Conservation (phyloP, 345 rosid species). For the Trapa incisa region DNA sequence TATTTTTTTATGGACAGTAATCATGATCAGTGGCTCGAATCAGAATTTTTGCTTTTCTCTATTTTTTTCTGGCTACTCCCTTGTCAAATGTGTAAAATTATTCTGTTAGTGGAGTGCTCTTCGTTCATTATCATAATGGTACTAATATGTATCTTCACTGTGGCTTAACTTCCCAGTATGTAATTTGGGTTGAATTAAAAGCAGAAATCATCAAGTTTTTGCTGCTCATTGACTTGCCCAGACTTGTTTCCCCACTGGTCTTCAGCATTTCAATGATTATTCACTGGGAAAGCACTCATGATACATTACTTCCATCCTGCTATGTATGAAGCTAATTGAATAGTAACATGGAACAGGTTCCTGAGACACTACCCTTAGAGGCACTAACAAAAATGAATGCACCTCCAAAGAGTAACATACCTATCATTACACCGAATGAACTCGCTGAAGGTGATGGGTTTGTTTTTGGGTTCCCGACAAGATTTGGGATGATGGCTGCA, state of each 20-base stretch:
- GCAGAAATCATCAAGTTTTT: background rate
- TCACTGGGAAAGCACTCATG: background rate
- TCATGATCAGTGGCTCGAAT: background rate
- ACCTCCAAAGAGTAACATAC: constrained; percentile 73
- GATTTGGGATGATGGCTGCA: constrained; percentile 98
- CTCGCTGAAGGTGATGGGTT: constrained; percentile 89
- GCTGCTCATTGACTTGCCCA: background rate
- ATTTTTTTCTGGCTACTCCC: background rate
- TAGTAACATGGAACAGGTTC: constrained; percentile 36
- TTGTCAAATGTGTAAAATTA: background rate
- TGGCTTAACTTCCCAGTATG: background rate
- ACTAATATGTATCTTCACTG: background rate
- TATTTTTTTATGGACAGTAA: background rate
- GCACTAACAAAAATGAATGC: constrained; percentile 84
- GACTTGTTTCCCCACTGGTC: background rate
- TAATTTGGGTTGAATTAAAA: background rate
- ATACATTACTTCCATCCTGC: background rate
- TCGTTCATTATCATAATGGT: background rate
- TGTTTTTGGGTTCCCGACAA: constrained; percentile 90
- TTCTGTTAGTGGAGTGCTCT: background rate
- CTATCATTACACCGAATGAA: constrained; percentile 57
- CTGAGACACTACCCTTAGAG: constrained; percentile 80
- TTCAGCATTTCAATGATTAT: background rate
- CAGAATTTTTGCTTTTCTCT: background rate
- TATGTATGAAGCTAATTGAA: background rate